Evolutionary conservation across 1,139 yeast genomes (phyloP), one percentile per base, ranked within the genome.

Genomic region (Diutina catenulata): DNA sequence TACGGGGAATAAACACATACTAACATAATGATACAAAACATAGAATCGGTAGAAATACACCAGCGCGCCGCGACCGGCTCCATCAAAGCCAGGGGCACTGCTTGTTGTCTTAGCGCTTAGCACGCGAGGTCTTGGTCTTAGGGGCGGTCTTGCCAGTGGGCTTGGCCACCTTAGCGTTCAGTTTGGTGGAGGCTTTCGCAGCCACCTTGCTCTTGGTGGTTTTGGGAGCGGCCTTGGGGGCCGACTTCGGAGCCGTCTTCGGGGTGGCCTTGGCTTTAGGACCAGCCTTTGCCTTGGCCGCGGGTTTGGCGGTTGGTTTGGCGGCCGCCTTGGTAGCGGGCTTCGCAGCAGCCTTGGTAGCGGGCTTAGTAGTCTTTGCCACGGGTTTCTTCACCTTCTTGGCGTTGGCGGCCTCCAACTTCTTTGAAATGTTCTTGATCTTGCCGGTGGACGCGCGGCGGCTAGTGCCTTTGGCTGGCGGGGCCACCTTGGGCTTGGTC

Each of bases 401-500:
- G 7, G 42, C 42, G 25, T 43, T 44, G 42, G 50, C 39, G 15
- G 22, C 11, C 14, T 22, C 8, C 16, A 15, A 20, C 16, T 23
- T 28, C 13, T 7, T 19, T 33, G 36, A 29, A 16, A 20, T 22
- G 49, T 45, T 43, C 45, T 49, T 28, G 6, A 29, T 23, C 38
- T 37, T 37, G 10, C 28, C 28, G 8, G 36, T 21, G 13, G 28
- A 13, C n/a, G 26, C 28, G 18, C 35, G 10, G 3, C 35, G 28
- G 15, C 22, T 10, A 13, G 38, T n/a, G 45, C 50, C 49, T 9
- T 29, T 36, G 27, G 43, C 32, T n/a, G 56, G 49, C 42, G 51
- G 53, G 25, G 51, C 38, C 20, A 49, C 49, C 45, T 52, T 55
- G 9, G 47, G 36, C 39, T 38, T 40, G 5, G 39, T 24, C 14